Conservation (phyloP, 108 stramenopile genomes). For the Discostella stelligeroides region DNA sequence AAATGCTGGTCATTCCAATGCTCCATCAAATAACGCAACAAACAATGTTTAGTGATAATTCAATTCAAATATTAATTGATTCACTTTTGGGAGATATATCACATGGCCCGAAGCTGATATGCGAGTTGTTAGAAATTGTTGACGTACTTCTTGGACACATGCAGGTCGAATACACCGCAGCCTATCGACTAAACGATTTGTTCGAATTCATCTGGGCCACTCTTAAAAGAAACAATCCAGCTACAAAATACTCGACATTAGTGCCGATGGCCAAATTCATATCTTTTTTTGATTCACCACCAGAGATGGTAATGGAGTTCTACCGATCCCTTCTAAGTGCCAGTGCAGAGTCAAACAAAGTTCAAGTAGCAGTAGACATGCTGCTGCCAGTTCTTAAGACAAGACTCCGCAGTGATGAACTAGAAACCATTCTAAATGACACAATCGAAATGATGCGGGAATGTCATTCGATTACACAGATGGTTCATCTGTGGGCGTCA, state of each 20-base stretch:
- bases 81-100: conserved; percentile 1
- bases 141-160: conserved; percentile 82
- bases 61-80: conserved; percentile 11
- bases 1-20: conserved; percentile 78
- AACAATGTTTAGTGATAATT: conserved; percentile 16
- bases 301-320: conserved; percentile 89
- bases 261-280: conserved; percentile 87
- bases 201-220: conserved; percentile 91
- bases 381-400: conserved; percentile 81
- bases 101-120: conserved; percentile 69
- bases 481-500: conserved; percentile 89
- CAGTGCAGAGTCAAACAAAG: conserved; percentile 77
- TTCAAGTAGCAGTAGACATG: conserved; percentile 79
- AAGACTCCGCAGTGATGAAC: conserved; percentile 59
- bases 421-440: conserved; percentile 74
- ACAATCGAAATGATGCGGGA: conserved; percentile 91
- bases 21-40: conserved; percentile 33
- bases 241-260: conserved; percentile 92
- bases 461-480: conserved; percentile 84
- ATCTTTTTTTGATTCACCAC: conserved; percentile 76
- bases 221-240: conserved; percentile 81
- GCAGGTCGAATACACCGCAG: conserved; percentile 49
- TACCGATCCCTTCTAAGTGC: conserved; percentile 84
- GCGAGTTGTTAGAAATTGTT: conserved; percentile 86
- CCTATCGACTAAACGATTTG: conserved; percentile 69